Evolutionary conservation across 495 filamentous ascomycete species (phyloP).

Genomic region (Hypomontagnella submonticulosa): DNA sequence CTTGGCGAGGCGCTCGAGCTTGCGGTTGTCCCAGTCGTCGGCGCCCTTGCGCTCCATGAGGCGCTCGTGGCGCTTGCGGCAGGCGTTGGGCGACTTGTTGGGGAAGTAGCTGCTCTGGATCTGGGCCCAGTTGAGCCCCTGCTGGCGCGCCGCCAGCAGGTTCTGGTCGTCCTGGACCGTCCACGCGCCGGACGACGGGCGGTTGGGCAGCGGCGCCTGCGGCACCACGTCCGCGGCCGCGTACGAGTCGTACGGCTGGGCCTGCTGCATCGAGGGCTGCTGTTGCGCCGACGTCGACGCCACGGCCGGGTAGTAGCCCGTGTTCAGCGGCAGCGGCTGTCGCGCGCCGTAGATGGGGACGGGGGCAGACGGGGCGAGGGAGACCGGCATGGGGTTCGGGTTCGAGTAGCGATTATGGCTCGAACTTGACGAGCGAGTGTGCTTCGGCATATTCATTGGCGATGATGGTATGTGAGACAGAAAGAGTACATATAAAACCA

Average conservation of each 20-base stretch:
- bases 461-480: constrained; percentile 1
- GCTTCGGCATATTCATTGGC: constrained; percentile 51
- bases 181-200: constrained; percentile 69
- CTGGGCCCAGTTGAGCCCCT: constrained; percentile 76
- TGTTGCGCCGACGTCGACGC: constrained; percentile 41
- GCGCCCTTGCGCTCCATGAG: constrained; percentile 73
- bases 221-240: constrained; percentile 45
- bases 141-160: constrained; percentile 68
- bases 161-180: constrained; percentile 70
- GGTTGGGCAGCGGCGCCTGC: constrained; percentile 53
- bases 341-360: constrained; percentile 46
- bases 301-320: constrained; percentile 45
- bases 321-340: constrained; percentile 41
- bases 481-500: constrained; percentile 20
- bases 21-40: constrained; percentile 75
- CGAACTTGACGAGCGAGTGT: constrained; percentile 48
- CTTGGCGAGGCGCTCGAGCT: constrained; percentile 71
- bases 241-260: constrained; percentile 54
- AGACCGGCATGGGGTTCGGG: constrained; percentile 44
- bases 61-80: constrained; percentile 80
- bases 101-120: constrained; percentile 77
- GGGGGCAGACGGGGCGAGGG: constrained; percentile 48
- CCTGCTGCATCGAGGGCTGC: constrained; percentile 48
- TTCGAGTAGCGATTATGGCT: constrained; percentile 49
- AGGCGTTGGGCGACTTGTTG: constrained; percentile 78